A percentile compares a stretch with the other conserved stretches of the same genome.
Evolutionary conservation across 148 eudicot genomes (phyloP).

Genomic region (Dysphania ambrosioides): DNA sequence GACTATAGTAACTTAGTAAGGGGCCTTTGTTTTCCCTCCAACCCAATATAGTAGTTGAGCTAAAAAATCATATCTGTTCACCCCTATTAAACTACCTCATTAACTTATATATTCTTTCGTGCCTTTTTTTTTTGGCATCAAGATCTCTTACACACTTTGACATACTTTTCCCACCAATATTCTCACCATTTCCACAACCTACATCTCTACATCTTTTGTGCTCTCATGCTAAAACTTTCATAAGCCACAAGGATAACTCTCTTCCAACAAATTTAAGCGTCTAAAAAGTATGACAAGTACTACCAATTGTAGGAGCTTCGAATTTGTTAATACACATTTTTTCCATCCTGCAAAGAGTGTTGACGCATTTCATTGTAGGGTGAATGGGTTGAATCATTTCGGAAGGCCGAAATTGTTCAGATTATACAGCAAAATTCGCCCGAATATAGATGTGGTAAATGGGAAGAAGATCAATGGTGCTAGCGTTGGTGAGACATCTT

Average conservation of each 20-base stretch:
- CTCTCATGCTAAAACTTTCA: slow-evolving; percentile 1
- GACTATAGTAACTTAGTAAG: slow-evolving; percentile 6
- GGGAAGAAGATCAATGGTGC: slow-evolving; percentile 63
- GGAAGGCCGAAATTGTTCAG: slow-evolving; percentile 12
- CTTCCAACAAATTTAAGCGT: neutral
- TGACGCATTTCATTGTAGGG: slow-evolving; percentile 9
- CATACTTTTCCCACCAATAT: slow-evolving; percentile 23
- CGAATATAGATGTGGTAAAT: slow-evolving; percentile 31
- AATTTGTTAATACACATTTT: slow-evolving; percentile 7
- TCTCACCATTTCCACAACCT: slow-evolving; percentile 10
- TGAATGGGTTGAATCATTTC: neutral
- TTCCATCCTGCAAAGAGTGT: slow-evolving; percentile 26
- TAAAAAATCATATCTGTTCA: slow-evolving; percentile 20
- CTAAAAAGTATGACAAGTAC: slow-evolving; percentile 18
- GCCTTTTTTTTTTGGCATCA: slow-evolving; percentile 6
- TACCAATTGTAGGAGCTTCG: slow-evolving; percentile 11
- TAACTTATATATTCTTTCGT: neutral
- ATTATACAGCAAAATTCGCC: slow-evolving; percentile 8
- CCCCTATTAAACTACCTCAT: neutral
- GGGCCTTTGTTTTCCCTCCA: slow-evolving; percentile 30
- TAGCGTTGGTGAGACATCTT: slow-evolving; percentile 25
- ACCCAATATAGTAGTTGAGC: slow-evolving; percentile 52
- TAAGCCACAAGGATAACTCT: neutral
- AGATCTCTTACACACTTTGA: neutral
- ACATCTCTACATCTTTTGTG: neutral